Evolutionary conservation across 306 rosid species (phyloP), one percentile per base, ranked within the genome.

Genomic region (Quercus cerris): DNA sequence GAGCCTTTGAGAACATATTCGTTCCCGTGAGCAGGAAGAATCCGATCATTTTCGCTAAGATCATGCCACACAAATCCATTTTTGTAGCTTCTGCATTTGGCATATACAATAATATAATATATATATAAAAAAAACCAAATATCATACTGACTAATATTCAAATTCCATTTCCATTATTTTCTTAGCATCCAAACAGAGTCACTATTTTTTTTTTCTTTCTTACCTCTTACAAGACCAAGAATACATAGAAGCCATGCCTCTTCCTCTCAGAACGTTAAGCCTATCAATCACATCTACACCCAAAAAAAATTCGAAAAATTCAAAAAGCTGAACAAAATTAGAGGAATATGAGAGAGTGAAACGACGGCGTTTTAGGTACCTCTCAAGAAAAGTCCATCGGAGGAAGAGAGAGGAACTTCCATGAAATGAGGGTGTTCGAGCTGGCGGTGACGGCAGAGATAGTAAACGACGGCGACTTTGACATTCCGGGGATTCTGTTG

Each of bases 51-150:
- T 83, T 92, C 97, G 72, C 82, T 70, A 15, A 94, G 97, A 85
- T 94, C 98, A 87, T 94, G 98, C 98, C 98, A 94, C 75, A 94
- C 98, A 81, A 83, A 94, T 59, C 98, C 98, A 49, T 83, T 92
- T 86, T 86, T 94, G 91, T 89, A 94, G 88, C 94, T 86, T 85
- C 98, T 94, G 90, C 79, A 86, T 30, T 78, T 67, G n/a, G n/a
- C 54, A 63, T 84, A 79, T 20, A 10, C 80, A 13, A 74, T 4
- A 33, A 5, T 80, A 69, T 71, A 71, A 77, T 14, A 78, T 57
- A 69, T 28, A 30, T 14, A 33, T n/a, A 77, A 41, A 49, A 33
- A 76, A 44, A 49, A 25, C 13, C 30, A 13, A 61, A 25, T 10
- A 22, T 41, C 25, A 25, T 23, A 61, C 1, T 12, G 1, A 25